Evolutionary conservation across 768 basidiomycete genomes (phyloP), one percentile per base, ranked within the genome.

Genomic region (Suillus ampliporus): DNA sequence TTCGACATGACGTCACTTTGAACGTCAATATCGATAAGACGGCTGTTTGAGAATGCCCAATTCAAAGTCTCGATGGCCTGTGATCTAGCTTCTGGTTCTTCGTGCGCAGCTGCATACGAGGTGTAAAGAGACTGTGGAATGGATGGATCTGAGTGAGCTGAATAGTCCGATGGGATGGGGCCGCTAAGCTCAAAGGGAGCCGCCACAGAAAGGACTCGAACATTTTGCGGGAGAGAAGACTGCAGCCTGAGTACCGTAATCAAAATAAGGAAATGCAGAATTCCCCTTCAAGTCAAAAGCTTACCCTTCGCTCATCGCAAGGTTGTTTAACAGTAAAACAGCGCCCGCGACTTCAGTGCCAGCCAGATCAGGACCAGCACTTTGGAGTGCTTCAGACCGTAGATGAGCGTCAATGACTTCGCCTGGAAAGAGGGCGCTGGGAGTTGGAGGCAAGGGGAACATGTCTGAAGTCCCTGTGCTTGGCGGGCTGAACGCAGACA

Each of bases 401-500:
- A 92, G 85, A 70, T 89, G 84, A 8, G 89, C 85, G 72, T 95
- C 93, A 68, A 91, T 79, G 62, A 94, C 79, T 23, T 75, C 75
- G 10, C 77, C 76, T 0, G 93, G 93, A 68, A 87, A 82, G 57
- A 91, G 79, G 17, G 85, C 79, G 68, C 82, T 87, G 2, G 92
- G 90, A 62, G 87, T 89, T 23, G 87, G 85, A 9, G 88, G 85
- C 11, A 90, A 65, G 2, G 87, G 89, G 71, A 92, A 92, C 1
- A 78, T 77, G 50, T 92, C 91, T 21, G 82, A 83, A 0, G 86
- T 84, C 58, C 88, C 87, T 5, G 88, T 81, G 75, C 84, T 89
- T 28, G 90, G 89, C 0, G 90, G 86, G 31, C 81, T 84, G 73
- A 94, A 94, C 0, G 87, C 92, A 13, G 91, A 92, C 28, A 87